Evolutionary conservation across 371 early-diverging fungal species (phyloP), one percentile per base, ranked within the genome.

Genomic region (Mucor piriformis): DNA sequence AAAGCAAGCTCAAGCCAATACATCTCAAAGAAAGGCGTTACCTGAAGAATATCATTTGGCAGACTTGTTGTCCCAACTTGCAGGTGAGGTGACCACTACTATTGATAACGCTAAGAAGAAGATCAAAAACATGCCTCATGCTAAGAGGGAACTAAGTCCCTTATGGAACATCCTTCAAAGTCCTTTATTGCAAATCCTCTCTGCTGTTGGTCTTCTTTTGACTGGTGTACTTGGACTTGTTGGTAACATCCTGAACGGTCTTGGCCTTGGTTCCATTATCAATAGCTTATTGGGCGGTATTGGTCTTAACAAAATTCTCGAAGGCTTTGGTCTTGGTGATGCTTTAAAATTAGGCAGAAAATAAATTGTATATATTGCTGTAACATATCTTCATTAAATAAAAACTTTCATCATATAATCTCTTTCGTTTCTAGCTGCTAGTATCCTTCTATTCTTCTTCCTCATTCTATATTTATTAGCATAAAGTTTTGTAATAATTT

Each of bases 101-200:
- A 72, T 72, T 40, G 72, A 72, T 18, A 61, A 50, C n/a, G 68
- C 72, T 20, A 72, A 68, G 57, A 72, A 72, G 51, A 67, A 68
- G 61, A 18, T 72, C 11, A 61, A 60, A 33, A 58, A 50, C 46
- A 68, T 72, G 69, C 72, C 72, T 18, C 55, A 68, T 42, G 72
- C 72, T 13, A 60, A 72, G 44, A 60, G 62, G 43, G 57, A 53
- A 13, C 59, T 72, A n/a, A 64, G 57, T 32, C 72, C 72, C 15
- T 43, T 72, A 3, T 65, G 68, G 68, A 62, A 60, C 29, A 58
- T 68, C 16, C 57, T 72, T 24, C 65, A 64, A 47, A 68, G 64
- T 27, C 72, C 72, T 12, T 57, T 72, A 34, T 37, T 68, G 12
- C 72, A 72, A 53, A 72, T 72, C 25, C 62, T 72, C 3, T 69